Conservation (phyloP, 768 basidiomycete species). For the Leccinum arenicola region DNA sequence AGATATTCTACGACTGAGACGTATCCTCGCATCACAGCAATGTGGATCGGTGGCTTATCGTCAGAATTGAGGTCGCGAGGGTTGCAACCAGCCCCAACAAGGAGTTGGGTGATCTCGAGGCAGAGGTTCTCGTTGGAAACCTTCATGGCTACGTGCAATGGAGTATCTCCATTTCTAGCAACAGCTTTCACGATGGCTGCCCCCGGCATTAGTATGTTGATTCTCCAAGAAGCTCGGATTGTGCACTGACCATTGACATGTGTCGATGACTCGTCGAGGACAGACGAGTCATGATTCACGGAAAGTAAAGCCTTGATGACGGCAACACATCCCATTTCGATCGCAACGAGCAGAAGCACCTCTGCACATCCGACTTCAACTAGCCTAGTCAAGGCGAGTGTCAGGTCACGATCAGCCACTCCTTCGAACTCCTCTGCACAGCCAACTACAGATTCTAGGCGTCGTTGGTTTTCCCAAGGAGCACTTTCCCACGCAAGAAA, state of each 20-base stretch:
- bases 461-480: not conserved
- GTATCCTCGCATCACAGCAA: not conserved
- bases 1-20: not conserved
- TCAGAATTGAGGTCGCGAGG: not conserved
- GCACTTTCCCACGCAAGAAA: not conserved
- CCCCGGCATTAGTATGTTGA: too few relatives aligned
- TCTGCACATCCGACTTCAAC: slow-evolving; percentile 1
- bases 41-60: not conserved
- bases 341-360: slow-evolving; percentile 4
- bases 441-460: not conserved
- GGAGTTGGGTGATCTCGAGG: not conserved
- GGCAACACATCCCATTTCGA: slow-evolving; percentile 5
- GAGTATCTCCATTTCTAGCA: not conserved
- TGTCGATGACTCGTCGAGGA: not conserved
- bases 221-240: not conserved
- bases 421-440: not conserved
- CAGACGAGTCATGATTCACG: not conserved
- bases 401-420: not conserved
- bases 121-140: not conserved
- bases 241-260: not conserved
- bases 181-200: too few relatives aligned
- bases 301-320: not conserved
- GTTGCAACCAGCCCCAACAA: not conserved
- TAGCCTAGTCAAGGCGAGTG: not conserved
- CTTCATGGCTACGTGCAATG: not conserved